A percentile compares a stretch with the other conserved stretches of the same genome.
Conservation (phyloP, 1,284 basidiomycete species). For the Melampsora americana region DNA sequence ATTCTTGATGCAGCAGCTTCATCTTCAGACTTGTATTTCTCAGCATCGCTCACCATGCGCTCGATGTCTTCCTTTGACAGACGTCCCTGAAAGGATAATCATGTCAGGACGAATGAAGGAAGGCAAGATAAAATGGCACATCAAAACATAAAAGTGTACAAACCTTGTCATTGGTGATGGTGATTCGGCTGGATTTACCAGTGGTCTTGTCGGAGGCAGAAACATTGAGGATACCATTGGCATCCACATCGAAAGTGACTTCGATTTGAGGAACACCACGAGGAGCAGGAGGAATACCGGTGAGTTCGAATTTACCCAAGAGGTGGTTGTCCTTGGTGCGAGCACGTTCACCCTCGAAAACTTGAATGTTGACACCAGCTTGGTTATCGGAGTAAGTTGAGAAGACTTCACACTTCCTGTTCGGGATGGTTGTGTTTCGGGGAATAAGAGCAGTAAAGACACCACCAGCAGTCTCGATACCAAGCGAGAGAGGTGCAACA, state of each 20-base stretch:
- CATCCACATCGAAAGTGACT: slow-evolving; percentile 87
- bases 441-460: slow-evolving; percentile 97
- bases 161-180: slow-evolving; percentile 97
- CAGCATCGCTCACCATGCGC: slow-evolving; percentile 91
- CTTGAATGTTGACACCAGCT: slow-evolving; percentile 96
- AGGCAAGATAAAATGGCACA: background rate
- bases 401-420: slow-evolving; percentile 98
- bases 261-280: slow-evolving; percentile 97
- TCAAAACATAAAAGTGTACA: background rate
- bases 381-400: slow-evolving; percentile 99
- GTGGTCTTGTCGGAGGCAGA: slow-evolving; percentile 96
- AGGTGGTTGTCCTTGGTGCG: slow-evolving; percentile 99
- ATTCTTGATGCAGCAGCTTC: slow-evolving; percentile 64
- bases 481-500: slow-evolving; percentile 90
- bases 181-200: slow-evolving; percentile 78
- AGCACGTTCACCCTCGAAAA: slow-evolving; percentile 98
- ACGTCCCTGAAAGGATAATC: slow-evolving; percentile 63
- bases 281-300: slow-evolving; percentile 94
- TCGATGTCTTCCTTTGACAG: slow-evolving; percentile 98
- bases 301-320: slow-evolving; percentile 97
- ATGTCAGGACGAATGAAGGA: slow-evolving; percentile 43
- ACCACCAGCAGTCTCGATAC: slow-evolving; percentile 89
- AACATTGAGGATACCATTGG: slow-evolving; percentile 87
- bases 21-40: slow-evolving; percentile 77
- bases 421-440: slow-evolving; percentile 97